A percentile compares a stretch with the other conserved stretches of the same genome.
phyloP scores from a whole-genome alignment of 2,329 filamentous ascomycete genomes.

The Cryphonectria nitschkei region DNA sequence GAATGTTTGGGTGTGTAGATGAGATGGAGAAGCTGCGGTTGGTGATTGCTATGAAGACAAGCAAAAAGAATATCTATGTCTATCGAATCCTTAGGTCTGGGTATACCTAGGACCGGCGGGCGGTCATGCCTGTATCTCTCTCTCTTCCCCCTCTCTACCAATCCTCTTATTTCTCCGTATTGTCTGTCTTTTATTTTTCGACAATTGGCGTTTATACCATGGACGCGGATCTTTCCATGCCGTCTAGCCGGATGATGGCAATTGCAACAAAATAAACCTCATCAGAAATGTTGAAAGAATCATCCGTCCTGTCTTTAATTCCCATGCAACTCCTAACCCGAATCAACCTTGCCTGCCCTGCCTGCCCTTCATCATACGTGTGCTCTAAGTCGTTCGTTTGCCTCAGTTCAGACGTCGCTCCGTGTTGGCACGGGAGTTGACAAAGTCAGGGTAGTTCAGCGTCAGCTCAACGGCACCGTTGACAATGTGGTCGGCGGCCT shows the following conservation, averaged over 20 bases:
- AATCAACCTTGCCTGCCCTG: slow-evolving; percentile 26
- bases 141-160: slow-evolving; percentile 18
- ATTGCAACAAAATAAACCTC: slow-evolving; percentile 14
- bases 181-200: slow-evolving; percentile 5
- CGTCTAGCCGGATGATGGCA: slow-evolving; percentile 20
- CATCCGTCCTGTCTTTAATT: slow-evolving; percentile 23
- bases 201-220: slow-evolving; percentile 6
- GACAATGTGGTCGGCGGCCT: slow-evolving; percentile 88
- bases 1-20: not conserved
- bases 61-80: slow-evolving; percentile 26
- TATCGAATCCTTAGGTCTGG: slow-evolving; percentile 22
- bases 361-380: slow-evolving; percentile 25
- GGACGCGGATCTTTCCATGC: slow-evolving; percentile 15
- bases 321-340: slow-evolving; percentile 30
- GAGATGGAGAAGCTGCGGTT: slow-evolving; percentile 10
- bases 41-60: slow-evolving; percentile 22
- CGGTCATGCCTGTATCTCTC: slow-evolving; percentile 18
- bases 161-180: slow-evolving; percentile 4
- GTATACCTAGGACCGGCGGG: slow-evolving; percentile 19
- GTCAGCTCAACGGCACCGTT: slow-evolving; percentile 90
- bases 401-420: slow-evolving; percentile 58
- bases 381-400: not conserved
- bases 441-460: slow-evolving; percentile 95
- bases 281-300: slow-evolving; percentile 23
- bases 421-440: slow-evolving; percentile 75